phyloP scores from a whole-genome alignment of 352 stramenopile genomes.

The Phytophthora sojae region DNA sequence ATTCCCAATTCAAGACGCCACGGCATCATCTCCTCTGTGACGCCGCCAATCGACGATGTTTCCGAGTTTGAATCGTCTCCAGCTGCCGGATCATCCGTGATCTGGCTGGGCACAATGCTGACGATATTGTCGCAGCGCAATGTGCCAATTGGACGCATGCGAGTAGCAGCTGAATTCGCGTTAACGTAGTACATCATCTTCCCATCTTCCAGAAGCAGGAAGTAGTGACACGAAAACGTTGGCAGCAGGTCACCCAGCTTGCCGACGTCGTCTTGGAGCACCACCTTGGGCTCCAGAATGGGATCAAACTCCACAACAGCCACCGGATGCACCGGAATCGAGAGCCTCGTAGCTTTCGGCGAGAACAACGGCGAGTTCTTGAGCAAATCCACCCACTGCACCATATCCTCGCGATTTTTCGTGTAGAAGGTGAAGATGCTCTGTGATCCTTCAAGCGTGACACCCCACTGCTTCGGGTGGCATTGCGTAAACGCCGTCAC shows the following conservation, averaged over 20 bases:
- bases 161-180: constrained; percentile 56
- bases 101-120: constrained; percentile 76
- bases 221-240: constrained; percentile 71
- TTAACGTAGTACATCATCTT: constrained; percentile 86
- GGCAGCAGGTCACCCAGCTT: constrained; percentile 82
- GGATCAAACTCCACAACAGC: constrained; percentile 80
- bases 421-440: constrained; percentile 91
- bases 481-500: constrained; percentile 85
- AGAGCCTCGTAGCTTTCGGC: constrained; percentile 55
- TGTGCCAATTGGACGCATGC: constrained; percentile 75
- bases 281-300: constrained; percentile 68
- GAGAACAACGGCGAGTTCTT: constrained; percentile 89
- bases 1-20: constrained; percentile 82
- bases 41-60: constrained; percentile 27
- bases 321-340: constrained; percentile 84
- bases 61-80: constrained; percentile 17
- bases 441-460: constrained; percentile 83
- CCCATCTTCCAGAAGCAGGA: constrained; percentile 81
- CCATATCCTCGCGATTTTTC: constrained; percentile 76
- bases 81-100: constrained; percentile 43
- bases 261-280: constrained; percentile 73
- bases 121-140: constrained; percentile 86
- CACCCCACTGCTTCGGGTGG: constrained; percentile 86
- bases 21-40: constrained; percentile 68
- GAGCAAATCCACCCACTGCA: constrained; percentile 87